Percentiles rank a stretch among this genome's conserved stretches.
Conservation (phyloP, 1,284 basidiomycete genomes). For the Baeospora myosura region DNA sequence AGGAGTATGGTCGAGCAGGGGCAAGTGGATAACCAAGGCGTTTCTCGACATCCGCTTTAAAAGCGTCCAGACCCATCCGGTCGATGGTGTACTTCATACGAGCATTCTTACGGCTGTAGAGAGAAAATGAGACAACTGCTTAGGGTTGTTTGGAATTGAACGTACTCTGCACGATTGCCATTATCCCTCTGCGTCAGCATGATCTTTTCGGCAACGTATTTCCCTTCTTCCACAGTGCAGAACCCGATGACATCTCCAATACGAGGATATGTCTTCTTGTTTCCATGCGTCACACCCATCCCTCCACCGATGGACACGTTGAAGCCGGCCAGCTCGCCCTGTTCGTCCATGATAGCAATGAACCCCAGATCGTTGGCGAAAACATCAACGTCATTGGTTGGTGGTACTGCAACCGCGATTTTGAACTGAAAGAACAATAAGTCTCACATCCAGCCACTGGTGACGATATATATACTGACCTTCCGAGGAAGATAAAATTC, state of each 20-base stretch:
- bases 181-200: conserved; percentile 95
- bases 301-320: conserved; percentile 91
- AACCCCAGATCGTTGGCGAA: conserved; percentile 96
- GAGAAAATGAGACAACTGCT: background rate
- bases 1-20: conserved; percentile 72
- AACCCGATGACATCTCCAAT: conserved; percentile 87
- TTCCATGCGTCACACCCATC: conserved; percentile 98
- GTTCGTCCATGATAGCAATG: conserved; percentile 79
- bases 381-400: conserved; percentile 93
- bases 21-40: conserved; percentile 77
- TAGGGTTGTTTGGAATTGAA: conserved; percentile 11
- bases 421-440: conserved; percentile 68
- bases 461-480: conserved; percentile 31
- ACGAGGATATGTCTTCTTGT: conserved; percentile 98
- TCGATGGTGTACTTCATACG: conserved; percentile 97
- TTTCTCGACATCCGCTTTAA: conserved; percentile 88
- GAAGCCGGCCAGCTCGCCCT: conserved; percentile 78
- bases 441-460: conserved; percentile 1
- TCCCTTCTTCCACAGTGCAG: conserved; percentile 83
- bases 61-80: conserved; percentile 81
- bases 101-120: conserved; percentile 60
- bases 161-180: conserved; percentile 88
- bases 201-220: conserved; percentile 84
- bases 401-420: conserved; percentile 93
- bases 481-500: conserved; percentile 96